Conservation (phyloP, 164 flowering plant genomes). For the Sextonia rubra region DNA sequence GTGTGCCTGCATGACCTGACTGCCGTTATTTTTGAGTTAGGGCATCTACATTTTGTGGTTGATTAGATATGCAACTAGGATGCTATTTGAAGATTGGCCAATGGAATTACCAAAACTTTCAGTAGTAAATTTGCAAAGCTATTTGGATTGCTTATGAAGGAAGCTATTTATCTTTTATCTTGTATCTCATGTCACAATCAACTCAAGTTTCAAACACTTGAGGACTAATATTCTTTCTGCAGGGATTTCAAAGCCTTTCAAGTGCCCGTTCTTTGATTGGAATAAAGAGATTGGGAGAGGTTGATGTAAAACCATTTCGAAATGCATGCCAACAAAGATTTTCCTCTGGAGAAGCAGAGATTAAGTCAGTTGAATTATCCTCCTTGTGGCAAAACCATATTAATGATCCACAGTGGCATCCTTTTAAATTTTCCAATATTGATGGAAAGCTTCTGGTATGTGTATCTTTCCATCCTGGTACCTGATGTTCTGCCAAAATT, state of each 20-base stretch:
- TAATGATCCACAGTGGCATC: constrained; percentile 32
- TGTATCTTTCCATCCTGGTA: not conserved
- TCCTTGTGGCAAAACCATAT: constrained; percentile 36
- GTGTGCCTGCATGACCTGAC: too few relatives aligned
- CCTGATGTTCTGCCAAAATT: too few relatives aligned
- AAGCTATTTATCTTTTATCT: too few relatives aligned
- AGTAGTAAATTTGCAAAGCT: too few relatives aligned
- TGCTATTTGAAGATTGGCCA: too few relatives aligned
- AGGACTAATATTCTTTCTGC: not conserved
- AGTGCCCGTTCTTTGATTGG: constrained; percentile 37
- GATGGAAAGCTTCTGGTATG: constrained; percentile 25
- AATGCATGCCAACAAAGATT: constrained; percentile 24
- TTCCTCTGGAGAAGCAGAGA: constrained; percentile 23
- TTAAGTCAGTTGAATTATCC: constrained; percentile 22
- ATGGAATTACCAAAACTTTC: too few relatives aligned
- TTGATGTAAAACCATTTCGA: constrained; percentile 42
- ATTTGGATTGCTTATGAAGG: too few relatives aligned
- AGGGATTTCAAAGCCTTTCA: constrained; percentile 56
- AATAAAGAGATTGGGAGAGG: constrained; percentile 87
- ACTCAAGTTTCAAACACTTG: too few relatives aligned
- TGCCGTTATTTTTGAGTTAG: too few relatives aligned
- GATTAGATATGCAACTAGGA: too few relatives aligned
- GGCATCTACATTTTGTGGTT: too few relatives aligned
- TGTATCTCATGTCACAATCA: too few relatives aligned
- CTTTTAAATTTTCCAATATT: constrained; percentile 22